These are phyloP conservation scores for Mortierella claussenii DNA, from an alignment of 192 early-diverging fungal species.

Conservation along the genomic window DNA sequence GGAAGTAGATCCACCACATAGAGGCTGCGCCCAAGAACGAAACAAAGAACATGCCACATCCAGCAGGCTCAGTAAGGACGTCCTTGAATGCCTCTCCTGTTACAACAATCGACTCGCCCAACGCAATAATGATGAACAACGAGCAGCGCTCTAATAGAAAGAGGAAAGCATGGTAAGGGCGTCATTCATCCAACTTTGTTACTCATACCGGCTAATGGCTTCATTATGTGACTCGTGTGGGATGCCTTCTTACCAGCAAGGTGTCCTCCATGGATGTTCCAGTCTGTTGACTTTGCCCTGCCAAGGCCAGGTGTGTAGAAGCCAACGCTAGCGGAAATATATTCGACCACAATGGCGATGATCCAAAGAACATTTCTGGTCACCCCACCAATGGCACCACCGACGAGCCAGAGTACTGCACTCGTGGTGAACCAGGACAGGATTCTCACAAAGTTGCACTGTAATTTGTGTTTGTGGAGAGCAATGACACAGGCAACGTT, in stretches of 20 bases:
- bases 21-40: slow-evolving; percentile 25
- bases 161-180: not conserved
- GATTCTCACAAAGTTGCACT: slow-evolving; percentile 27
- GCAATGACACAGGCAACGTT: slow-evolving; percentile 10
- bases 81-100: slow-evolving; percentile 35
- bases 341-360: slow-evolving; percentile 38
- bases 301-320: slow-evolving; percentile 34
- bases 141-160: slow-evolving; percentile 37
- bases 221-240: not conserved
- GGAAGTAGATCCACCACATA: slow-evolving; percentile 54
- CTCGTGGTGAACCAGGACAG: slow-evolving; percentile 8
- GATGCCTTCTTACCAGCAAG: slow-evolving; percentile 28
- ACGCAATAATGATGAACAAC: slow-evolving; percentile 39
- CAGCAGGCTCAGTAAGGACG: slow-evolving; percentile 15
- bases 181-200: not conserved
- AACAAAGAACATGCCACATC: slow-evolving; percentile 35
- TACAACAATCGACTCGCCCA: slow-evolving; percentile 46
- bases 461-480: slow-evolving; percentile 28
- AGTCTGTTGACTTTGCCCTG: slow-evolving; percentile 18
- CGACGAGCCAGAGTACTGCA: slow-evolving; percentile 38
- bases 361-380: slow-evolving; percentile 36
- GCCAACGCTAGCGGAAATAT: slow-evolving; percentile 8
- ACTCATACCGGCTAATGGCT: too few species aligned
- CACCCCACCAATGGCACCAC: slow-evolving; percentile 32
- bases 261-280: slow-evolving; percentile 46